Conservation (phyloP, 2,329 filamentous ascomycete genomes). For the Pseudocercospora eumusae region DNA sequence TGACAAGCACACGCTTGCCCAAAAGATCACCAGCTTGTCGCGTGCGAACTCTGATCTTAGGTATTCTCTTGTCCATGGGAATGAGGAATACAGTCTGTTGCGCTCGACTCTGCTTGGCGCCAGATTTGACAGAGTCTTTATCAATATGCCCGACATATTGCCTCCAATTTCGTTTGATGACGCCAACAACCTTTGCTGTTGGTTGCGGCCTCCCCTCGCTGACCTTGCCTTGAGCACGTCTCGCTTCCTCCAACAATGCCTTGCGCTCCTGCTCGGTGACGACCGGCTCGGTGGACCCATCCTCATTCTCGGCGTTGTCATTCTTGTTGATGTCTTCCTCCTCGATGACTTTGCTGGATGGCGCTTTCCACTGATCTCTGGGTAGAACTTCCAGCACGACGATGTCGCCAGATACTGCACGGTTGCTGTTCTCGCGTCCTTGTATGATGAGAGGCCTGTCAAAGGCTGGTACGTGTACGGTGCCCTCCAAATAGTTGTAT, state of each 20-base stretch:
- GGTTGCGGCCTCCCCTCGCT: conserved; percentile 80
- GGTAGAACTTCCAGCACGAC: conserved; percentile 92
- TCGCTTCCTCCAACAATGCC: conserved; percentile 88
- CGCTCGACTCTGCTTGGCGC: conserved; percentile 73
- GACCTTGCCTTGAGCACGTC: conserved; percentile 74
- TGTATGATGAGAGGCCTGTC: conserved; percentile 84
- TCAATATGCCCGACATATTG: conserved; percentile 98
- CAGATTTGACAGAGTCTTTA: conserved; percentile 74
- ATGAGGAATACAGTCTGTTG: conserved; percentile 93
- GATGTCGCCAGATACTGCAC: conserved; percentile 85
- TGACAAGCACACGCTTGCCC: conserved; percentile 87
- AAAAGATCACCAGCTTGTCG: conserved; percentile 85
- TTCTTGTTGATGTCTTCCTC: conserved; percentile 90
- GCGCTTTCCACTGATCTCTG: conserved; percentile 94
- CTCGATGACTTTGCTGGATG: conserved; percentile 92
- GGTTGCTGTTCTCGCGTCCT: conserved; percentile 93
- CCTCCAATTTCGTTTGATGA: conserved; percentile 94
- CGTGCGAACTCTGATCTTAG: conserved; percentile 91
- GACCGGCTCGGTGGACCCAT: conserved; percentile 70
- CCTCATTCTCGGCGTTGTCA: conserved; percentile 86
- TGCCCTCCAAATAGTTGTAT: conserved; percentile 96
- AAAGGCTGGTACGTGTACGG: conserved; percentile 85
- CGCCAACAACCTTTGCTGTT: conserved; percentile 86
- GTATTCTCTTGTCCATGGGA: conserved; percentile 97
- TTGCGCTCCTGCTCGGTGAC: conserved; percentile 84